Evolutionary conservation across 768 basidiomycete species (phyloP).

Genomic region (Pisolithus albus): DNA sequence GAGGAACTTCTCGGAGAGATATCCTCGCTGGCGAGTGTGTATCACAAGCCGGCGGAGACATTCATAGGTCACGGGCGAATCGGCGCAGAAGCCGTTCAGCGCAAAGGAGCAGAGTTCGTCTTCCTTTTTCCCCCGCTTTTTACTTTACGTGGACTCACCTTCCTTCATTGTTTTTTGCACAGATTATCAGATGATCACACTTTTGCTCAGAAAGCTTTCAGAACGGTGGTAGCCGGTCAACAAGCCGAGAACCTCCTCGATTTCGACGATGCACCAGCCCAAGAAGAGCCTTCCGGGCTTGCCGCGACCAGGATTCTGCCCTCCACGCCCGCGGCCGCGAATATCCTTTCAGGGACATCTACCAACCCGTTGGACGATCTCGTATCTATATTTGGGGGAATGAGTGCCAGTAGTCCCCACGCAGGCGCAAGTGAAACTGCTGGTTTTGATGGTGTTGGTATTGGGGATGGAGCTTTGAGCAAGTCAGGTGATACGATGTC

Average conservation of each 20-base stretch:
- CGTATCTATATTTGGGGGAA: slow-evolving; percentile 82
- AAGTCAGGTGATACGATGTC: slow-evolving; percentile 15
- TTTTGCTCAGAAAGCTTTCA: slow-evolving; percentile 76
- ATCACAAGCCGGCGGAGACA: slow-evolving; percentile 95
- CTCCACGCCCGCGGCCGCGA: slow-evolving; percentile 67
- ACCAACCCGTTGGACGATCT: slow-evolving; percentile 89
- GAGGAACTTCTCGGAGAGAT: slow-evolving; percentile 92
- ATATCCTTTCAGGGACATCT: slow-evolving; percentile 70
- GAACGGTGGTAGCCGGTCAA: slow-evolving; percentile 86
- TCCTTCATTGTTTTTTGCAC: not conserved
- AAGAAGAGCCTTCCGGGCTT: slow-evolving; percentile 65
- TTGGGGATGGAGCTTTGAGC: slow-evolving; percentile 17
- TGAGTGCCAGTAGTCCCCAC: slow-evolving; percentile 24
- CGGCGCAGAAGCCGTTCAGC: slow-evolving; percentile 71
- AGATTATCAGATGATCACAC: slow-evolving; percentile 64
- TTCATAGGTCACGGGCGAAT: slow-evolving; percentile 91
- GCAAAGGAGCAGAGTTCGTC: slow-evolving; percentile 55
- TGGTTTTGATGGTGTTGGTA: not conserved
- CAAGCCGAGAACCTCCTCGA: slow-evolving; percentile 94
- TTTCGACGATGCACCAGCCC: slow-evolving; percentile 68
- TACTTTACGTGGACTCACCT: not conserved
- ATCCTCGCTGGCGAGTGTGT: slow-evolving; percentile 85
- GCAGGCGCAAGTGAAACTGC: not conserved
- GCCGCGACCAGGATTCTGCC: slow-evolving; percentile 72
- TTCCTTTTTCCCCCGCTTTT: not conserved